Base-by-base conservation (phyloP, 2,329 filamentous ascomycete species). In the Ophiostoma perfectum region DNA sequence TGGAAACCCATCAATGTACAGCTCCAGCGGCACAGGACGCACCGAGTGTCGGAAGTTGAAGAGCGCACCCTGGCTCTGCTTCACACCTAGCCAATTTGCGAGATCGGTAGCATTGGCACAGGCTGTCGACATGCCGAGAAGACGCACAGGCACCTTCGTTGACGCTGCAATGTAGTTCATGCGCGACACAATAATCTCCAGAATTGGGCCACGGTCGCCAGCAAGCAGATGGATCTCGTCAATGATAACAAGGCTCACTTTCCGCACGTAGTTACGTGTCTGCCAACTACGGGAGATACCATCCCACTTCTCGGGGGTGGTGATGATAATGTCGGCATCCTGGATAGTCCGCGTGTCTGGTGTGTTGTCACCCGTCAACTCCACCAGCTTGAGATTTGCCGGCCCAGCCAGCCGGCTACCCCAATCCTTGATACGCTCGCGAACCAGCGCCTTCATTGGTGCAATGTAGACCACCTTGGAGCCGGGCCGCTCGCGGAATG, bases 141-240 rank as follows among this genome's bases (percentile, higher is more conserved):
- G 82, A 4, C 95, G 87, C 36, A 99, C 94, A 0, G 92, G 87
- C 66, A 89, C 92, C 75, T 96, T 93, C 55, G 92, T 96, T 71
- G 96, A 93, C 2, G 93, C 91, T 1, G 94, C 95, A 74, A 99
- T 99, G 77, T 98, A 99, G 77, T 99, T 99, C 96, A 99, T 98
- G 73, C 87, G 86, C 47, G 87, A 89, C 14, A 90, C 96, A 72
- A 99, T 99, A 74, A 99, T 99, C 79, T 99, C 95, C 65, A 99
- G 82, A 84, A 99, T 99, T 1, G 96, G 96, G 36, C 94, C 95
- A 78, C 95, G 90, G 75, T 99, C 95, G 70, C 95, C 93, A 41
- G 95, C 96, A n/a, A 99, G 85, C 41, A 99, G 81, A 79, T 99
- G 95, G 69, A 99, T 99, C 80, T 99, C 95, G 75, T 99, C 95